phyloP scores from a whole-genome alignment of 75 land plant genomes.

The Isoetes taiwanensis region DNA sequence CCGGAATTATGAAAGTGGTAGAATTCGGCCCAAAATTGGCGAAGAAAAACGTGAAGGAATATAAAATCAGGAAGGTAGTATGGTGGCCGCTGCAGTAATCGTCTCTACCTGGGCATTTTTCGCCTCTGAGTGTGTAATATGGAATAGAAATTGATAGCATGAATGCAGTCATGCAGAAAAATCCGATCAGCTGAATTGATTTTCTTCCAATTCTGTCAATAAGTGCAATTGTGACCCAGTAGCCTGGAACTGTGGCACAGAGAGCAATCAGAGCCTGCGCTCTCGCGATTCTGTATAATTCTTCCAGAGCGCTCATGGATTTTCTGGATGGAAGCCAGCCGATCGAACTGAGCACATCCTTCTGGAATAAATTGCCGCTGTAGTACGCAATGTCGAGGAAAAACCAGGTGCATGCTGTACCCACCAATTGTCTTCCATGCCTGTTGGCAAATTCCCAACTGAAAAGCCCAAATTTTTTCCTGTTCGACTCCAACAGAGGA shows the following conservation, averaged over 20 bases:
- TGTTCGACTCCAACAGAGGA: too few species aligned
- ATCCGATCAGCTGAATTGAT: constrained; percentile 28
- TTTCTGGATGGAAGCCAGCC: constrained; percentile 28
- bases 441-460: constrained; percentile 11
- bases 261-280: constrained; percentile 26
- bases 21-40: constrained; percentile 37
- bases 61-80: constrained; percentile 26
- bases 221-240: constrained; percentile 39
- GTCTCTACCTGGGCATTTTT: constrained; percentile 13
- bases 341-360: constrained; percentile 11
- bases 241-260: constrained; percentile 38
- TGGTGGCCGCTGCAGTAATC: constrained; percentile 14
- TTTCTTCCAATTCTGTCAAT: constrained; percentile 33
- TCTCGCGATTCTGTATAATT: constrained; percentile 25
- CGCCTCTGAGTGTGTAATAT: constrained; percentile 24
- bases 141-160: constrained; percentile 31
- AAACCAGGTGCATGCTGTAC: constrained; percentile 28
- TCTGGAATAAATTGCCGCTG: constrained; percentile 15
- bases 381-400: constrained; percentile 23
- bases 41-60: constrained; percentile 30
- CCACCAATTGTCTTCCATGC: constrained; percentile 29
- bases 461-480: neutral
- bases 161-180: constrained; percentile 44
- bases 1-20: constrained; percentile 32
- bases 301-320: constrained; percentile 18